These are phyloP conservation scores for Myriosclerotinia curreyana DNA, from an alignment of 2,329 filamentous ascomycete species.

Conservation along the genomic window DNA sequence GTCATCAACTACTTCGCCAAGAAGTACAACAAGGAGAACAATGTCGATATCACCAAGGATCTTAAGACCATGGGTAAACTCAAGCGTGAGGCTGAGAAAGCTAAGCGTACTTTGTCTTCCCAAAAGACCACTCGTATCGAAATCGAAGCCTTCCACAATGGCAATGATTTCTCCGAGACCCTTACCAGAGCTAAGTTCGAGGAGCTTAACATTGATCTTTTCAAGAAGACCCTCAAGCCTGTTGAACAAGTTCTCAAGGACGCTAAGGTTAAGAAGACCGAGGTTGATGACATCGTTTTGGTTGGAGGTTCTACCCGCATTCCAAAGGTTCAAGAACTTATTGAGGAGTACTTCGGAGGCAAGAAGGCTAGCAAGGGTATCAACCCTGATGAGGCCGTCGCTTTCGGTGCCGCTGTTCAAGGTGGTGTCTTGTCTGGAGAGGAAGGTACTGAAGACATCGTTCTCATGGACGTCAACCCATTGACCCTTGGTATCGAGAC, in stretches of 20 bases:
- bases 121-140: slow-evolving; percentile 93
- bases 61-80: slow-evolving; percentile 98
- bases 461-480: slow-evolving; percentile 97
- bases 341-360: slow-evolving; percentile 91
- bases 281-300: slow-evolving; percentile 94
- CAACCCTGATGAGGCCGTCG: slow-evolving; percentile 98
- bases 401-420: slow-evolving; percentile 95
- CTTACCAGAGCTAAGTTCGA: slow-evolving; percentile 99
- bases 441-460: slow-evolving; percentile 72
- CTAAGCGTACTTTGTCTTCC: slow-evolving; percentile 95
- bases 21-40: slow-evolving; percentile 98
- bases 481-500: slow-evolving; percentile 96
- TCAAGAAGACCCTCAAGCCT: slow-evolving; percentile 99
- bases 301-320: slow-evolving; percentile 99
- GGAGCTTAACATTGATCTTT: slow-evolving; percentile 97
- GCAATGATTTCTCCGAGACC: slow-evolving; percentile 97
- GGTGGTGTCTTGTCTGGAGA: slow-evolving; percentile 92
- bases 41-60: slow-evolving; percentile 88
- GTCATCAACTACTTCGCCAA: slow-evolving; percentile 96
- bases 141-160: slow-evolving; percentile 95
- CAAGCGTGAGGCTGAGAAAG: slow-evolving; percentile 99
- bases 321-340: slow-evolving; percentile 90
- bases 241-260: slow-evolving; percentile 99
- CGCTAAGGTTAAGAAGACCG: slow-evolving; percentile 92
- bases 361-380: slow-evolving; percentile 99